Evolutionary conservation across 2,329 filamentous ascomycete species (phyloP).

Genomic region (Spiromastix sp.): DNA sequence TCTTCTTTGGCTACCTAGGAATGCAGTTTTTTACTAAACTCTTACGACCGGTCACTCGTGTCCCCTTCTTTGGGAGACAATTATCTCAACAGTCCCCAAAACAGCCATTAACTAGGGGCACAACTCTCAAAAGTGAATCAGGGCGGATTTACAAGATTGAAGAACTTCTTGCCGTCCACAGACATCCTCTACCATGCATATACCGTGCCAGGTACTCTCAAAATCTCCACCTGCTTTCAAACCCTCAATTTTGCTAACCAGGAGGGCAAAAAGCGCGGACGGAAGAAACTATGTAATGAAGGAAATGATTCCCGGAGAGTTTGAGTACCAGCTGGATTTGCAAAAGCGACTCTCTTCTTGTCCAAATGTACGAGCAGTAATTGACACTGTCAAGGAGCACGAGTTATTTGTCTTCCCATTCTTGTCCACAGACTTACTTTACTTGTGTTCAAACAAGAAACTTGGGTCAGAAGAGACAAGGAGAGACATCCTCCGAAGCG

Average conservation of each 20-base stretch:
- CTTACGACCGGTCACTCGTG: neutral
- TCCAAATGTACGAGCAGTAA: constrained; percentile 19
- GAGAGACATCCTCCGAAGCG: constrained; percentile 11
- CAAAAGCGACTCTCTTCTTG: constrained; percentile 16
- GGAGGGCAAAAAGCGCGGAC: constrained; percentile 3
- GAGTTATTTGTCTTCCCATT: constrained; percentile 16
- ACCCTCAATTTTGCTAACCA: neutral
- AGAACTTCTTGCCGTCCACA: constrained; percentile 4
- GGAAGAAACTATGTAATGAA: constrained; percentile 11
- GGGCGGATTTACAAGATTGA: constrained; percentile 6
- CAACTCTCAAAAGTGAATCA: constrained; percentile 7
- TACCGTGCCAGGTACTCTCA: constrained; percentile 1
- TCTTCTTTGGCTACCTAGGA: too few species aligned
- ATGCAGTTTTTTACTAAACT: too few species aligned
- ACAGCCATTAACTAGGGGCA: constrained; percentile 6
- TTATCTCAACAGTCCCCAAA: neutral
- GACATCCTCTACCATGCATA: constrained; percentile 3
- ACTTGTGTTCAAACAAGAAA: constrained; percentile 9
- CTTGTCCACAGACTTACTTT: constrained; percentile 12
- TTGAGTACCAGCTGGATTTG: constrained; percentile 21
- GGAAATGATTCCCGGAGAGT: constrained; percentile 20
- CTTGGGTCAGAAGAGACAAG: constrained; percentile 8
- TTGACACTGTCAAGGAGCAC: constrained; percentile 15
- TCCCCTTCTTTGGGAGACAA: neutral
- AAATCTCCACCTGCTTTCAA: neutral